Evolutionary conservation across 2,329 filamentous ascomycete genomes (phyloP).

Genomic region (Hypoxylon sp.): DNA sequence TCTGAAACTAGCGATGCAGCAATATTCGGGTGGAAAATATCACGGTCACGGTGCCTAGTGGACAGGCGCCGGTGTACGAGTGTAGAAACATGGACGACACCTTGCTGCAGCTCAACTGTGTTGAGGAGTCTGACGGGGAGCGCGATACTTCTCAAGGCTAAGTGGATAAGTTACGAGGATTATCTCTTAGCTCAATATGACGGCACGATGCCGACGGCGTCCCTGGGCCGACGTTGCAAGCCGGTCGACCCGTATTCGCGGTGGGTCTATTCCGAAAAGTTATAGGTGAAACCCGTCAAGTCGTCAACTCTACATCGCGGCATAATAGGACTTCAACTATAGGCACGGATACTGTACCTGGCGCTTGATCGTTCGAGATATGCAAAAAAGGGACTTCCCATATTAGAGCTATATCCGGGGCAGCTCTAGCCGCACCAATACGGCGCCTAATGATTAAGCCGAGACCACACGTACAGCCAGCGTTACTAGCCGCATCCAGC

Average conservation of each 20-base stretch:
- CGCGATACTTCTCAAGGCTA: slow-evolving; percentile 26
- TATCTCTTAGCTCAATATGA: too few relatives aligned
- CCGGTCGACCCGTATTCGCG: background rate
- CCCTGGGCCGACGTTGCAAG: too few relatives aligned
- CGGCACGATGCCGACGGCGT: too few relatives aligned
- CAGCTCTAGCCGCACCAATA: slow-evolving; percentile 22
- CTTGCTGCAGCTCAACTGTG: slow-evolving; percentile 27
- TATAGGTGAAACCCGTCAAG: background rate
- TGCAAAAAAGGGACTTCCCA: background rate
- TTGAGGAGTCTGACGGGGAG: slow-evolving; percentile 15
- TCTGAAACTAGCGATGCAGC: slow-evolving; percentile 22
- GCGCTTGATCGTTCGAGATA: background rate
- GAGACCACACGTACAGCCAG: slow-evolving; percentile 4
- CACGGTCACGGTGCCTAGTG: slow-evolving; percentile 29
- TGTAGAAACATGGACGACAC: slow-evolving; percentile 32
- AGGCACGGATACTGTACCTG: too few relatives aligned
- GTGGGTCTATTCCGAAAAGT: background rate
- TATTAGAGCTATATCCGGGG: background rate
- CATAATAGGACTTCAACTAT: background rate
- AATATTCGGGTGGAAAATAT: slow-evolving; percentile 33
- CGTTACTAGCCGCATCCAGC: background rate
- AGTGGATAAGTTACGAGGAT: too few relatives aligned
- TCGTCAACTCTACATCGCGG: background rate
- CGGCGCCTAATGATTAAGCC: slow-evolving; percentile 3
- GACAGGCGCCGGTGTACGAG: slow-evolving; percentile 29